phyloP scores from a whole-genome alignment of 345 rosid species.

The Dovyalis caffra region DNA sequence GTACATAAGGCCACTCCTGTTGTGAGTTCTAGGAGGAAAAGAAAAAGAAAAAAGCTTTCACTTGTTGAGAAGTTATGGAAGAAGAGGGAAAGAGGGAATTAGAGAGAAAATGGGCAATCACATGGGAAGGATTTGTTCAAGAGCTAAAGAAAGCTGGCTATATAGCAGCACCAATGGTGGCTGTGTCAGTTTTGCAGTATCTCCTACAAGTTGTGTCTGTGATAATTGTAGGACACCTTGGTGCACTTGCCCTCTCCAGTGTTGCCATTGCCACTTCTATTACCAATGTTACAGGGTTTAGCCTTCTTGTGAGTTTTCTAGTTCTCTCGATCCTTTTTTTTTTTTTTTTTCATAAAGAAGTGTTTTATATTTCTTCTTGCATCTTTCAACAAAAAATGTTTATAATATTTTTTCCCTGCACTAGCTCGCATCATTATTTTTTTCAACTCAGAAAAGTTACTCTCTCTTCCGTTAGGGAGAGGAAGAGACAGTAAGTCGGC shows the following conservation, averaged over 20 bases:
- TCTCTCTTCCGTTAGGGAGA: too few relatives aligned
- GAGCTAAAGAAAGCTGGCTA: slow-evolving; percentile 7
- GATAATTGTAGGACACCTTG: slow-evolving; percentile 14
- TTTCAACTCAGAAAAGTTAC: too few relatives aligned
- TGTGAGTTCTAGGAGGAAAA: background rate
- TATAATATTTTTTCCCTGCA: too few relatives aligned
- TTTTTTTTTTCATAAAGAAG: too few relatives aligned
- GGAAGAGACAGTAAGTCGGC: too few relatives aligned
- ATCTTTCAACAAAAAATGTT: too few relatives aligned
- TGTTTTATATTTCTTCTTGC: too few relatives aligned
- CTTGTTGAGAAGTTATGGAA: background rate
- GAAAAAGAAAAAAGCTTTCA: background rate
- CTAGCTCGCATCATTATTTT: too few relatives aligned
- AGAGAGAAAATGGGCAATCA: slow-evolving; percentile 11
- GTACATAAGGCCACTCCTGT: background rate
- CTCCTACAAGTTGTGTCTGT: slow-evolving; percentile 13
- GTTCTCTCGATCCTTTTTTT: too few relatives aligned
- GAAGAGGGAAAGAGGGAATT: background rate
- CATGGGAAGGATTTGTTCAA: slow-evolving; percentile 3
- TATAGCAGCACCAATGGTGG: slow-evolving; percentile 19
- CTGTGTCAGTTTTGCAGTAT: slow-evolving; percentile 9
- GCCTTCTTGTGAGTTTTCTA: slow-evolving; percentile 10
- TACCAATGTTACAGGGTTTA: slow-evolving; percentile 14
- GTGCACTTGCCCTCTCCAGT: slow-evolving; percentile 9
- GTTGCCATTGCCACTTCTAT: slow-evolving; percentile 19